phyloP scores from a whole-genome alignment of 1,284 basidiomycete species.

The Abortiporus biennis region DNA sequence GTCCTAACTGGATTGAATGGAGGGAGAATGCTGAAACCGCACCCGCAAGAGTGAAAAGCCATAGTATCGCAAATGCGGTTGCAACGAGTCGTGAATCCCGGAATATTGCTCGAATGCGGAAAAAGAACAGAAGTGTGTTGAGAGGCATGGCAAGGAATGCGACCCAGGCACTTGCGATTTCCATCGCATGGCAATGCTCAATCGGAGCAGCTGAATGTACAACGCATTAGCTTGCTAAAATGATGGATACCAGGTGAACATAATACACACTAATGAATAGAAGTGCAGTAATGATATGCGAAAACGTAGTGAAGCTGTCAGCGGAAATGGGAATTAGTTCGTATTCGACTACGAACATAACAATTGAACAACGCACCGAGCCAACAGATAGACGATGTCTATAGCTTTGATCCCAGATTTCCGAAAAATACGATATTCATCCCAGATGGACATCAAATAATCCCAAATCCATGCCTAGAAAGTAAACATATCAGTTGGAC shows the following conservation, averaged over 20 bases:
- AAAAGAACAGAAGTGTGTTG: not conserved
- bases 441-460: slow-evolving; percentile 1
- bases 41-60: slow-evolving; percentile 15
- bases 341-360: not conserved
- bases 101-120: not conserved
- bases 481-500: not conserved
- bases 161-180: slow-evolving; percentile 31
- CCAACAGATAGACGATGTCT: slow-evolving; percentile 4
- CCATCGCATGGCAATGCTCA: slow-evolving; percentile 23
- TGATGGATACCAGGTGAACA: not conserved
- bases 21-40: slow-evolving; percentile 11
- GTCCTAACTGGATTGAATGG: slow-evolving; percentile 19
- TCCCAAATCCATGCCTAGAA: slow-evolving; percentile 5
- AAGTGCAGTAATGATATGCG: slow-evolving; percentile 4
- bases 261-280: slow-evolving; percentile 7
- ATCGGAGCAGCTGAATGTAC: slow-evolving; percentile 4
- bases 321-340: not conserved
- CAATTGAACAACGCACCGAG: slow-evolving; percentile 4
- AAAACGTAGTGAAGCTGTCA: slow-evolving; percentile 1
- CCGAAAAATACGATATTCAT: slow-evolving; percentile 1
- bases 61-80: not conserved
- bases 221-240: not conserved
- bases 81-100: not conserved
- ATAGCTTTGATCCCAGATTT: not conserved
- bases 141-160: slow-evolving; percentile 15